phyloP scores from a whole-genome alignment of 257 asterid genomes.

The Lantana camara region DNA sequence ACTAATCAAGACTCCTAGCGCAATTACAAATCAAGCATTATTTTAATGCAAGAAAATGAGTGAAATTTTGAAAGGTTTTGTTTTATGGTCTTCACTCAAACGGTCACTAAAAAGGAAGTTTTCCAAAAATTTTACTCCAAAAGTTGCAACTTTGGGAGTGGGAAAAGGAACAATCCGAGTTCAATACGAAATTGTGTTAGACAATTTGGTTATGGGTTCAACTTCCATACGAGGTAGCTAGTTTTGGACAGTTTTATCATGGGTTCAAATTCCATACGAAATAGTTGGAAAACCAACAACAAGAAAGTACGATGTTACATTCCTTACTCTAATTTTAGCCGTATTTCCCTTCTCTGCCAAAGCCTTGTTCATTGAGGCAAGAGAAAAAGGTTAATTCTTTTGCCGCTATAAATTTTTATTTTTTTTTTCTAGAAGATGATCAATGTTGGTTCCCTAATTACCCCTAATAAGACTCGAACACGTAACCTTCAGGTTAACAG shows the following conservation, averaged over 20 bases:
- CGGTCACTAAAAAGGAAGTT: not conserved
- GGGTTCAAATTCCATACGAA: too few relatives aligned
- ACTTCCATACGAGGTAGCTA: too few relatives aligned
- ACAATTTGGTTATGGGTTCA: too few relatives aligned
- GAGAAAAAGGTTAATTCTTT: constrained; percentile 22
- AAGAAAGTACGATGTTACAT: not conserved
- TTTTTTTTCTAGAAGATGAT: too few relatives aligned
- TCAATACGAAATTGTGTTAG: too few relatives aligned
- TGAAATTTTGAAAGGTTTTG: not conserved
- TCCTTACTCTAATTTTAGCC: not conserved
- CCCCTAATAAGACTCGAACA: too few relatives aligned
- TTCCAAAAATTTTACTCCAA: constrained; percentile 1
- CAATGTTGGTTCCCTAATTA: too few relatives aligned
- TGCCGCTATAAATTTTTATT: too few relatives aligned
- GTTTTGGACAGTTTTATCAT: too few relatives aligned
- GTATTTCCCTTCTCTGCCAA: too few relatives aligned
- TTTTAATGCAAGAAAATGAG: not conserved
- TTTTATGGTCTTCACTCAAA: not conserved
- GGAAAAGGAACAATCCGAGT: constrained; percentile 1
- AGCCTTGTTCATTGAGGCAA: constrained; percentile 25
- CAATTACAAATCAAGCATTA: constrained; percentile 12
- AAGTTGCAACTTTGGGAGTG: not conserved
- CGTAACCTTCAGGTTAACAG: too few relatives aligned
- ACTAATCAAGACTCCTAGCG: not conserved
- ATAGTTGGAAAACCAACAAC: too few relatives aligned